Base-by-base conservation (phyloP, 129 eudicot genomes). In the carrot (Daucus carota) region DNA sequence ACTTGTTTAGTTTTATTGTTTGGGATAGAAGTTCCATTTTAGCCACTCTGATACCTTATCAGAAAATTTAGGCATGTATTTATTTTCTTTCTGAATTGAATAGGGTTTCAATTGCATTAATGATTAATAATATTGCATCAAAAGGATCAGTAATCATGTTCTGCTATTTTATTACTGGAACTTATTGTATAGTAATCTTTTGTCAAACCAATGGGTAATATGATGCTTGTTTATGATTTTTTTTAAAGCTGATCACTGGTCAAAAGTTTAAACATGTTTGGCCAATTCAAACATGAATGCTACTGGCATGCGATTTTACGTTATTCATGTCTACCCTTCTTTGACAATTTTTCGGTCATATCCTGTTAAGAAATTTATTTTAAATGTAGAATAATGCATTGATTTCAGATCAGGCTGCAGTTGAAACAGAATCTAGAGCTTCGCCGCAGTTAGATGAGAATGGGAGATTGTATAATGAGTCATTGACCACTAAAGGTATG, bases 361-460 rank as follows among this genome's bases (percentile, higher is more conserved):
- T 63, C 8, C 29, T 29, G 75, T 44, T 36, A 80, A 67, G 41
- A 60, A 67, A 78, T 80, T 63, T 34, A 50, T 71, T 48, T 63
- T 38, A 63, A 63, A 63, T 63, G 38, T 28, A 63, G 8, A 63
- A 82, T 47, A 82, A 65, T 80, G 36, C 70, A 36, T 74, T 60
- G 22, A 57, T 85, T 83, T 74, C 97, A 95, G 99, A 95, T 83
- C 92, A 92, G 85, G 90, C 95, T 82, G 99, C 99, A 41, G 89
- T 89, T 70, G 99, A 91, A 85, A 79, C 94, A 50, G 97, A 91
- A 85, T 96, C 99, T 70, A 86, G 88, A 85, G 90, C 92, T 75
- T 79, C 83, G 67, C 97, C 96, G 24, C 90, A 91, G 75, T 78
- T 95, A 75, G 81, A 80, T 72, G 97, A 88, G 91, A 95, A 88